These are phyloP conservation scores for Epichloe amarillans DNA, from an alignment of 2,329 filamentous ascomycete genomes.

Conservation along the genomic window DNA sequence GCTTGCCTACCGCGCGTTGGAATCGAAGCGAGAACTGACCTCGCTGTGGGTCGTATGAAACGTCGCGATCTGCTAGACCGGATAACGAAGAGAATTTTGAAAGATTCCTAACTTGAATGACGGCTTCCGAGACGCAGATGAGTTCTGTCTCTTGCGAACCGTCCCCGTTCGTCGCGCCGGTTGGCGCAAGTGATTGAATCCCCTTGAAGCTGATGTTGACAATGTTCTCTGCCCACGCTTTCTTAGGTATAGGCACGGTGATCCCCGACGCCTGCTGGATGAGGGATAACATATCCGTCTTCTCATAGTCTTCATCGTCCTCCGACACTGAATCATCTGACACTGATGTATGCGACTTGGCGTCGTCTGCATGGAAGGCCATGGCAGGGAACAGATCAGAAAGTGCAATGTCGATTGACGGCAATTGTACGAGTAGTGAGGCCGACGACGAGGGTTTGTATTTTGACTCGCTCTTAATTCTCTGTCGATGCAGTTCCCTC, in stretches of 20 bases:
- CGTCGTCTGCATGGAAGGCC: conserved; percentile 14
- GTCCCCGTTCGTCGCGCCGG: conserved; percentile 3
- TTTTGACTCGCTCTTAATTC: conserved; percentile 26
- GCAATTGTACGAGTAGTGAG: conserved; percentile 31
- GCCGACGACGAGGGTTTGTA: conserved; percentile 24
- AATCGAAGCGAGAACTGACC: conserved; percentile 53
- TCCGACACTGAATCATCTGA: not conserved
- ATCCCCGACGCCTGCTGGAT: conserved; percentile 10
- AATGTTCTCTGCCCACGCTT: conserved; percentile 45
- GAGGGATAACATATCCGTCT: conserved; percentile 13
- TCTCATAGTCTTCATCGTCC: conserved; percentile 4
- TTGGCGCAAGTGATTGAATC: conserved; percentile 17
- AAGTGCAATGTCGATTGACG: conserved; percentile 34
- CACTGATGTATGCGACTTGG: conserved; percentile 1
- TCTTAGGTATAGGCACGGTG: conserved; percentile 12
- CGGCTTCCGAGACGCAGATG: conserved; percentile 35
- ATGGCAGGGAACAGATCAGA: conserved; percentile 30
- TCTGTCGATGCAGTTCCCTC: conserved; percentile 31
- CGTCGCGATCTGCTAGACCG: conserved; percentile 43
- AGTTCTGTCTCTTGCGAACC: conserved; percentile 13
- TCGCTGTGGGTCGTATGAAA: conserved; percentile 44
- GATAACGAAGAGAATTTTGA: conserved; percentile 41
- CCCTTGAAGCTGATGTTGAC: conserved; percentile 45
- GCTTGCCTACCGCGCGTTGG: conserved; percentile 41
- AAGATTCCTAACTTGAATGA: conserved; percentile 40